Percentiles rank a stretch among this genome's conserved stretches.
Evolutionary conservation across 1,284 basidiomycete genomes (phyloP).

Genomic region (Boletus mariae): DNA sequence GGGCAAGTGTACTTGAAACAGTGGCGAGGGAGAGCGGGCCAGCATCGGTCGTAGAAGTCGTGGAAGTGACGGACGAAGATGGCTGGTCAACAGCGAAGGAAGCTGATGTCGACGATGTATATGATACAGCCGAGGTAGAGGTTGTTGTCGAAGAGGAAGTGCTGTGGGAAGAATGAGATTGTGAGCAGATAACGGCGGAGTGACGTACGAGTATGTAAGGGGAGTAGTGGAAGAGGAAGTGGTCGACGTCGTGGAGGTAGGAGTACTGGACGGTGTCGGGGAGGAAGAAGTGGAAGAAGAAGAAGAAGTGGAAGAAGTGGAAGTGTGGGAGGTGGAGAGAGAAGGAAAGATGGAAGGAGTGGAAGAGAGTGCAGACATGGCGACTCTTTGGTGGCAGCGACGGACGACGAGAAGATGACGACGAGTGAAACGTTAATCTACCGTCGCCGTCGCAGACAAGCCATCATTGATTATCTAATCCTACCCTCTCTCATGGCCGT

Average conservation of each 20-base stretch:
- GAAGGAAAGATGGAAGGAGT: not conserved
- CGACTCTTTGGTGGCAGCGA: not conserved
- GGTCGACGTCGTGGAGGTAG: not conserved
- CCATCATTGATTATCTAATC: not conserved
- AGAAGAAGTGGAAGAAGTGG: not conserved
- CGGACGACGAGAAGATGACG: not conserved
- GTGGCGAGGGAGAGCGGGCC: not conserved
- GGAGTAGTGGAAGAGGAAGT: not conserved
- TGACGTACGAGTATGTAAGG: slow-evolving; percentile 8
- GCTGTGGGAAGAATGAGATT: slow-evolving; percentile 1
- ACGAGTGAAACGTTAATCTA: not conserved
- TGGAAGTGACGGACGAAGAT: slow-evolving; percentile 7
- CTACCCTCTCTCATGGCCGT: slow-evolving; percentile 45
- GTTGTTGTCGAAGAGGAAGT: not conserved
- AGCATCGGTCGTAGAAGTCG: not conserved
- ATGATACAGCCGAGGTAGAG: not conserved
- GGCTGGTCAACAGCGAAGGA: not conserved
- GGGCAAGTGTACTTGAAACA: not conserved
- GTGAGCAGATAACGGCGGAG: not conserved
- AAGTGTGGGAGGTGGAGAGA: not conserved
- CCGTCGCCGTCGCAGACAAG: not conserved
- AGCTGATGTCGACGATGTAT: slow-evolving; percentile 1
- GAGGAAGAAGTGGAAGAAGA: not conserved
- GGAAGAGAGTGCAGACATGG: not conserved
- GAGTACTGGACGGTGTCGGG: not conserved